Conservation (phyloP, 2,329 filamentous ascomycete genomes). For the Beauveria rudraprayagi region DNA sequence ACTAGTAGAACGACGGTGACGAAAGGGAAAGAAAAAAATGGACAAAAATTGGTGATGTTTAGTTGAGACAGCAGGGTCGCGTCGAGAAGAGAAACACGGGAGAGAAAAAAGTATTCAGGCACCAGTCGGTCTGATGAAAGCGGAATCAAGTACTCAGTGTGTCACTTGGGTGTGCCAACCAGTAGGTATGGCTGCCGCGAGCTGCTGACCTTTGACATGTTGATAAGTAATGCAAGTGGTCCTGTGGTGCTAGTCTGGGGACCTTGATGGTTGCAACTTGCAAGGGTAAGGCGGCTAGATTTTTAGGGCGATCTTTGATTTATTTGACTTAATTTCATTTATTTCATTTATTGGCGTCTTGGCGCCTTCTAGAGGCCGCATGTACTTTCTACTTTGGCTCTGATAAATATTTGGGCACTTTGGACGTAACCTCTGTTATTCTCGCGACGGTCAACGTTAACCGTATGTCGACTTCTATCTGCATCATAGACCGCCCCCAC, state of each 20-base stretch:
- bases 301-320: background rate
- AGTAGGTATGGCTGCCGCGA: background rate
- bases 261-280: conserved; percentile 4
- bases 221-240: conserved; percentile 1
- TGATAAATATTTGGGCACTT: too few species aligned
- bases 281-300: background rate
- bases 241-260: background rate
- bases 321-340: background rate
- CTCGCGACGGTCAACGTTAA: too few species aligned
- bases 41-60: background rate
- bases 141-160: background rate
- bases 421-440: too few species aligned
- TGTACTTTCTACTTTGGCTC: background rate
- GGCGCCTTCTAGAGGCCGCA: background rate
- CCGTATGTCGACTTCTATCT: too few species aligned
- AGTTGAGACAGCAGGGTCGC: background rate
- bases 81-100: background rate
- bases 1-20: background rate
- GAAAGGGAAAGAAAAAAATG: background rate
- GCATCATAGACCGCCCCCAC: too few species aligned
- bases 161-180: background rate
- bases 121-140: background rate
- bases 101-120: background rate
- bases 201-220: conserved; percentile 3
- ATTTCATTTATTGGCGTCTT: background rate